These are phyloP conservation scores for Claviceps cyperi DNA, from an alignment of 2,329 filamentous ascomycete species.

Conservation along the genomic window DNA sequence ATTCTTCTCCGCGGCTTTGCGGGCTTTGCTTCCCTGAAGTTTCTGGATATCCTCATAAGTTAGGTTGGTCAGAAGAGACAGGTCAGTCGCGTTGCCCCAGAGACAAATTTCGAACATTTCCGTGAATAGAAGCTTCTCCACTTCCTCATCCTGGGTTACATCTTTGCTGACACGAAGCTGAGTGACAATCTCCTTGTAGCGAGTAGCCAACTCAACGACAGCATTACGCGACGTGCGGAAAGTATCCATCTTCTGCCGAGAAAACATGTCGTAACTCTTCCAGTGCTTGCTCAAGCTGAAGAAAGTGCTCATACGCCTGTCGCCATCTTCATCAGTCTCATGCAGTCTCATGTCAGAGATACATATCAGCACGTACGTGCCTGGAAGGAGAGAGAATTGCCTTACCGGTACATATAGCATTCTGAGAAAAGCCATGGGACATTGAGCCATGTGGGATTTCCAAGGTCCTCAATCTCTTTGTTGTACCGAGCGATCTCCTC, in stretches of 20 bases:
- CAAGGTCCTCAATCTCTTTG: conserved; percentile 61
- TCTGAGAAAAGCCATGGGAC: conserved; percentile 83
- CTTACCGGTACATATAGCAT: conserved; percentile 79
- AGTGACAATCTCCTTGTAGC: conserved; percentile 59
- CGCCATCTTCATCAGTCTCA: not conserved
- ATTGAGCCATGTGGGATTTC: conserved; percentile 65
- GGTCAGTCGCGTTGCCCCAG: conserved; percentile 93
- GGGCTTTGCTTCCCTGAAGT: conserved; percentile 74
- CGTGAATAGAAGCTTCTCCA: conserved; percentile 65
- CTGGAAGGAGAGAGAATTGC: too few species aligned
- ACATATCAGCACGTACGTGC: not conserved
- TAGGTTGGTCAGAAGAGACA: conserved; percentile 78
- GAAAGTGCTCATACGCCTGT: conserved; percentile 59
- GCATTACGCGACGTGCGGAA: conserved; percentile 85
- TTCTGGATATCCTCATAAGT: conserved; percentile 96
- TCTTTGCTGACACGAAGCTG: conserved; percentile 45
- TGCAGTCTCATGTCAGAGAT: not conserved
- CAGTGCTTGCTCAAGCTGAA: conserved; percentile 69
- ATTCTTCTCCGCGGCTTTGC: conserved; percentile 79
- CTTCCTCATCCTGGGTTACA: conserved; percentile 43
- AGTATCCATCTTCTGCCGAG: conserved; percentile 76
- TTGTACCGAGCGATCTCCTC: conserved; percentile 83
- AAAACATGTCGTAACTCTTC: conserved; percentile 83
- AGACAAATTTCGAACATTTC: conserved; percentile 96
- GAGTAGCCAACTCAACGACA: conserved; percentile 65